Percentiles rank a stretch among this genome's conserved stretches.
Conservation (phyloP, 1,284 basidiomycete genomes). For the Ganoderma leucocontextum region DNA sequence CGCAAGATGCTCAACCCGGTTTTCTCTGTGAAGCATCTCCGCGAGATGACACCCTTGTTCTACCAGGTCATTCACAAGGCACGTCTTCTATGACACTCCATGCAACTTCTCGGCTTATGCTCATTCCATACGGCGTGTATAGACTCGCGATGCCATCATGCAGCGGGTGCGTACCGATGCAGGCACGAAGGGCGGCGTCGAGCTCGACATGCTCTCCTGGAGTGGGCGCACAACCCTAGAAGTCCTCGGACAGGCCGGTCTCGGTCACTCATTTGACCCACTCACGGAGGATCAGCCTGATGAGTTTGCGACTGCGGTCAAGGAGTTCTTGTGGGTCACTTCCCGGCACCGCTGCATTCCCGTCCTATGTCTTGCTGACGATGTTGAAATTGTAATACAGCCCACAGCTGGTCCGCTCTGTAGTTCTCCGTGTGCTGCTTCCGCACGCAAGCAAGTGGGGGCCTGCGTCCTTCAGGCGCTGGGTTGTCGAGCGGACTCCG, state of each 20-base stretch:
- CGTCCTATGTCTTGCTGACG: neutral
- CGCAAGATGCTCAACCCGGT: slow-evolving; percentile 36
- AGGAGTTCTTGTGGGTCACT: slow-evolving; percentile 38
- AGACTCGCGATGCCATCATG: slow-evolving; percentile 32
- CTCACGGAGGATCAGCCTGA: slow-evolving; percentile 32
- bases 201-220: slow-evolving; percentile 35
- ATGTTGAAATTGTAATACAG: slow-evolving; percentile 7
- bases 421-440: slow-evolving; percentile 19
- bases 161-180: slow-evolving; percentile 16
- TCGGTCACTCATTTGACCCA: slow-evolving; percentile 35
- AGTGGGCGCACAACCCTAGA: slow-evolving; percentile 35
- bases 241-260: slow-evolving; percentile 32
- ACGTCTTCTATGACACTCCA: neutral
- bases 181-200: slow-evolving; percentile 14
- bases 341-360: neutral
- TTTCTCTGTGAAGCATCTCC: slow-evolving; percentile 33
- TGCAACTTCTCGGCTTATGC: neutral
- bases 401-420: slow-evolving; percentile 26
- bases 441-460: slow-evolving; percentile 20
- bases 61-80: slow-evolving; percentile 29
- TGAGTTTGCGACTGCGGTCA: slow-evolving; percentile 37
- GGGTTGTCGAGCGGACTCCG: slow-evolving; percentile 25
- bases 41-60: slow-evolving; percentile 30
- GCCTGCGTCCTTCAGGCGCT: slow-evolving; percentile 24
- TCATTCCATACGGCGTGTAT: neutral